phyloP scores from a whole-genome alignment of 768 basidiomycete species.

The Lactifluus rugatus region DNA sequence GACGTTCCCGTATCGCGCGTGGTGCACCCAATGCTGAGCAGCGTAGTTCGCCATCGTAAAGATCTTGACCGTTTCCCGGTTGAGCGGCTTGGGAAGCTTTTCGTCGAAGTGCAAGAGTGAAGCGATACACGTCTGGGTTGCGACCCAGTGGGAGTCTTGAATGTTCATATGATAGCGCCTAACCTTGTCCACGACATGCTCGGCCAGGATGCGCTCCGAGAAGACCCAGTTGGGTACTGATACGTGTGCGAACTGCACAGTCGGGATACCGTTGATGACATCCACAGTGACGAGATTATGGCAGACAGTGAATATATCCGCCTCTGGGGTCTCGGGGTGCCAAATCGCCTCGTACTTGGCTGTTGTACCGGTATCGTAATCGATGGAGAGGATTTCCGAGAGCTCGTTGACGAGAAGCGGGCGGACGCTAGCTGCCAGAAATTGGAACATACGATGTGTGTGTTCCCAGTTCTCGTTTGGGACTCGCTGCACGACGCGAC shows the following conservation, averaged over 20 bases:
- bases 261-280: background rate
- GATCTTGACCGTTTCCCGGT: conserved; percentile 5
- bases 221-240: conserved; percentile 2
- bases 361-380: conserved; percentile 15
- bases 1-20: background rate
- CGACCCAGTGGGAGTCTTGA: conserved; percentile 5
- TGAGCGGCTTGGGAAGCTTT: background rate
- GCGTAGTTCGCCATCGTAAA: conserved; percentile 13
- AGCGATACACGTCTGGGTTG: conserved; percentile 3
- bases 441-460: conserved; percentile 19
- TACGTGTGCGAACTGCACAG: conserved; percentile 9
- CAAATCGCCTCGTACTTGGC: conserved; percentile 15
- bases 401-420: conserved; percentile 21
- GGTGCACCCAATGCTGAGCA: background rate
- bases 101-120: conserved; percentile 10
- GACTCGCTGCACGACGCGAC: conserved; percentile 21
- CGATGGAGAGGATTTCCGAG: conserved; percentile 21
- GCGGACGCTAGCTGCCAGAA: conserved; percentile 15
- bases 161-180: conserved; percentile 1
- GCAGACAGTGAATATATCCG: conserved; percentile 11
- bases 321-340: conserved; percentile 12
- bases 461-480: conserved; percentile 11
- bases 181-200: background rate
- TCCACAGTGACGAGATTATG: conserved; percentile 1
- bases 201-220: conserved; percentile 1